Evolutionary conservation across 768 basidiomycete genomes (phyloP).

Genomic region (Cyathus striatus): DNA sequence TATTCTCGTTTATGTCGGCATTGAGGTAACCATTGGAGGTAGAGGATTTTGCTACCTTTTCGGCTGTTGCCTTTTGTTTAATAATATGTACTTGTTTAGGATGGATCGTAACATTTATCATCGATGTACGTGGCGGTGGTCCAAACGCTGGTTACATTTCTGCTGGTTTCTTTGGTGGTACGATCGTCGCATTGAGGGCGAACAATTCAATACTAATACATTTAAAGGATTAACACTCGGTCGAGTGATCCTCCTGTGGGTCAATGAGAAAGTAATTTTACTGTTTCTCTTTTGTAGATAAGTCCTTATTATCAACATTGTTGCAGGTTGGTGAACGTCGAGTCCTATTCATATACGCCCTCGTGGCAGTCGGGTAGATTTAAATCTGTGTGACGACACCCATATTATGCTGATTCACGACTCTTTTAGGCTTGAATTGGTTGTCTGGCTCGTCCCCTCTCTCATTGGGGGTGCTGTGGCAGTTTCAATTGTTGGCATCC

Average conservation of each 20-base stretch:
- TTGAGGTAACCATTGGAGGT: conserved; percentile 59
- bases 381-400: neutral
- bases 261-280: conserved; percentile 43
- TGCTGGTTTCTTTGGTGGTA: conserved; percentile 19
- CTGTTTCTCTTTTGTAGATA: conserved; percentile 1
- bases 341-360: conserved; percentile 45
- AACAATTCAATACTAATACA: neutral
- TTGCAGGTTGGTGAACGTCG: conserved; percentile 48
- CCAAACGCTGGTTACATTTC: conserved; percentile 24
- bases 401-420: neutral
- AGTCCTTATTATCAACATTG: neutral
- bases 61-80: neutral
- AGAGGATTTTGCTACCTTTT: conserved; percentile 11
- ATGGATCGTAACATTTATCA: conserved; percentile 66
- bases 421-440: conserved; percentile 48
- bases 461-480: conserved; percentile 44
- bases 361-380: conserved; percentile 43
- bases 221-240: conserved; percentile 48
- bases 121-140: conserved; percentile 28
- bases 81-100: conserved; percentile 25
- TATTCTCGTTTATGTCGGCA: conserved; percentile 62
- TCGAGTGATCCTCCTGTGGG: conserved; percentile 49
- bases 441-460: conserved; percentile 60
- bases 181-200: neutral
- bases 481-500: conserved; percentile 40